Percentiles rank a stretch among this genome's conserved stretches.
phyloP scores from a whole-genome alignment of 352 stramenopile species.

The Phytopythium delawarense region DNA sequence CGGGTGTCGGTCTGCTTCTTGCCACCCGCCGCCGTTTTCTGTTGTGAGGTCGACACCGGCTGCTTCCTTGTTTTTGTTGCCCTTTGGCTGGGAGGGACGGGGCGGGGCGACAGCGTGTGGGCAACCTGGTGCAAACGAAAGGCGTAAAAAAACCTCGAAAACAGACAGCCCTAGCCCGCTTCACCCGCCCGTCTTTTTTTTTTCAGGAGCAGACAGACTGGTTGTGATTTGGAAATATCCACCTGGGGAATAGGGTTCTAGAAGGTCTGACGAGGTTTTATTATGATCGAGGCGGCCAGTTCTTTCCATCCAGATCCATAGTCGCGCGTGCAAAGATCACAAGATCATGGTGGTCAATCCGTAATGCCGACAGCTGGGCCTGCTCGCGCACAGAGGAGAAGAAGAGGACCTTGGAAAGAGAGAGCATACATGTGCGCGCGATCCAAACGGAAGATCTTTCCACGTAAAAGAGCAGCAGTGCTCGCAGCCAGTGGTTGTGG shows the following conservation, averaged over 20 bases:
- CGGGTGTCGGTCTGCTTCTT: neutral
- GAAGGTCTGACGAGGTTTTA: conserved; percentile 4
- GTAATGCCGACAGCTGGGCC: neutral
- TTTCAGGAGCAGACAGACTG: neutral
- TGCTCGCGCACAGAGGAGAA: neutral
- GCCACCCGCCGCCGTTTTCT: neutral
- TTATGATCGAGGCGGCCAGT: neutral
- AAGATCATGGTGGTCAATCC: neutral
- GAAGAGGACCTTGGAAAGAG: too few relatives aligned
- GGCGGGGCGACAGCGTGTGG: neutral
- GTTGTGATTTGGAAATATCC: neutral
- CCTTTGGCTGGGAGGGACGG: neutral
- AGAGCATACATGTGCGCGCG: neutral
- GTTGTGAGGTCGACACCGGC: neutral
- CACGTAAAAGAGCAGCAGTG: neutral
- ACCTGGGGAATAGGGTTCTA: conserved; percentile 1
- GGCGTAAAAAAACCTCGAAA: conserved; percentile 1
- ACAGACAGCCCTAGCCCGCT: neutral
- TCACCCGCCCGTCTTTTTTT: conserved; percentile 1
- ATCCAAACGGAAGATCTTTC: conserved; percentile 2
- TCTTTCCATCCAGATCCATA: neutral
- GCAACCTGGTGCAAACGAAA: neutral
- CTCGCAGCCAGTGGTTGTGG: neutral
- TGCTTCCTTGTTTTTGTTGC: conserved; percentile 1
- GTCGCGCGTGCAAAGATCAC: neutral